These are phyloP conservation scores for Trifolium subterraneum DNA, from an alignment of 306 rosid species.

Conservation along the genomic window DNA sequence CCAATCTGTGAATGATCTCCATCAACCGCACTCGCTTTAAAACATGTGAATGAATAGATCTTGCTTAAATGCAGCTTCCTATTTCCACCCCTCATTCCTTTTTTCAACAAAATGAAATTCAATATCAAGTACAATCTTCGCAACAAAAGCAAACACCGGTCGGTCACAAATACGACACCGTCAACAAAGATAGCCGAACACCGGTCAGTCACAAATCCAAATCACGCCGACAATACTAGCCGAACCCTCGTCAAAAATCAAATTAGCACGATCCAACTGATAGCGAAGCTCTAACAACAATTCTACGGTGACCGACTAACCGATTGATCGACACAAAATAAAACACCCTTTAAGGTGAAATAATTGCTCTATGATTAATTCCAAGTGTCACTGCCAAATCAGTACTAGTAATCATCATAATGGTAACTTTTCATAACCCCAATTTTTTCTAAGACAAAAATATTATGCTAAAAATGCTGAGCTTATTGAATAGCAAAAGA, in stretches of 20 bases:
- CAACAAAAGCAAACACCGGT: background rate
- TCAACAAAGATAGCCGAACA: too few relatives aligned
- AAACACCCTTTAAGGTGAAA: conserved; percentile 6
- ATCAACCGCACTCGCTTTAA: conserved; percentile 57
- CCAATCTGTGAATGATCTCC: conserved; percentile 82
- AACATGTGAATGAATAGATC: conserved; percentile 83
- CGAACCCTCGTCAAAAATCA: background rate
- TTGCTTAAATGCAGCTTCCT: conserved; percentile 78
- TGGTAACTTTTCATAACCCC: conserved; percentile 15
- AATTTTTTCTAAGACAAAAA: conserved; percentile 15
- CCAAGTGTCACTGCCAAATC: conserved; percentile 13
- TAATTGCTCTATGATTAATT: background rate
- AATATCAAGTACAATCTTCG: background rate
- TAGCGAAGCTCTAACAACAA: background rate
- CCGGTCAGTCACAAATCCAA: background rate
- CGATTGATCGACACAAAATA: background rate
- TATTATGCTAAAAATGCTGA: conserved; percentile 8
- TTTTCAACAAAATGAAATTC: background rate
- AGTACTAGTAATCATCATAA: background rate
- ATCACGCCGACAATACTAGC: background rate
- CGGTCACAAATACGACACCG: background rate
- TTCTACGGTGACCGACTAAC: background rate
- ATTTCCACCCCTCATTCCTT: conserved; percentile 51
- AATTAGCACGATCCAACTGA: background rate
- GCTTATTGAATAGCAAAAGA: background rate